Base-by-base conservation (phyloP, 495 filamentous ascomycete genomes). In the Neurospora sp. region DNA sequence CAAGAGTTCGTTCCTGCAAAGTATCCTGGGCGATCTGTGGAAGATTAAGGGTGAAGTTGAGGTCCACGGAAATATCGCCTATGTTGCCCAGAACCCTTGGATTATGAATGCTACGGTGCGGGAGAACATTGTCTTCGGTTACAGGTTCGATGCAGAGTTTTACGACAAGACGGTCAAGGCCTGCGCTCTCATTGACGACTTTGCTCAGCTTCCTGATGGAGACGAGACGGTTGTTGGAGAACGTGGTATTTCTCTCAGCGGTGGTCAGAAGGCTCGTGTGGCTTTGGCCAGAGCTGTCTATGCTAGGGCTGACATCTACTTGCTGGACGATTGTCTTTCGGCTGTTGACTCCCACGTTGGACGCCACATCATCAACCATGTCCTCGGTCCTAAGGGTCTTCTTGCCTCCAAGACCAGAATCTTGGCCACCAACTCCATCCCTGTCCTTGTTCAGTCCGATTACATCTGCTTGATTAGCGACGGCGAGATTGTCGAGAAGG, bases 331-430 rank as follows among this genome's bases (percentile, higher is more conserved):
- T 80, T 90, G 92, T 73, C 85, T 99, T 23, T 98, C 95, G 35
- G 96, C 96, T 2, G 96, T 99, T 20, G 96, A 99, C 82, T 96
- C 97, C 75, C 96, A 99, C 79, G 96, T 99, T 72, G 96, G 96
- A 40, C 88, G 93, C 72, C 96, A 98, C 81, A 85, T 99, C 59
- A 98, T 98, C 76, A 91, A 98, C 79, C 91, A 93, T 75, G 96
- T 99, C 10, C 88, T 99, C 48, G 96, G 96, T 11, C 84, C 89
- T 7, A 91, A 90, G 70, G 96, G 96, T 72, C 86, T 99, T 20
- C 87, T 99, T 39, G 87, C 82, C 62, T 87, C 90, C 46, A 99
- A 98, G 81, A 97, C 96, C 12, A 90, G 94, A 77, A 92, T 99
- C 69, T 86, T 99, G 70, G 96, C 96, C 27, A 98, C 96, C 6